Evolutionary conservation across 1,139 yeast species (phyloP).

Genomic region (Blastobotrys buckinghamii): DNA sequence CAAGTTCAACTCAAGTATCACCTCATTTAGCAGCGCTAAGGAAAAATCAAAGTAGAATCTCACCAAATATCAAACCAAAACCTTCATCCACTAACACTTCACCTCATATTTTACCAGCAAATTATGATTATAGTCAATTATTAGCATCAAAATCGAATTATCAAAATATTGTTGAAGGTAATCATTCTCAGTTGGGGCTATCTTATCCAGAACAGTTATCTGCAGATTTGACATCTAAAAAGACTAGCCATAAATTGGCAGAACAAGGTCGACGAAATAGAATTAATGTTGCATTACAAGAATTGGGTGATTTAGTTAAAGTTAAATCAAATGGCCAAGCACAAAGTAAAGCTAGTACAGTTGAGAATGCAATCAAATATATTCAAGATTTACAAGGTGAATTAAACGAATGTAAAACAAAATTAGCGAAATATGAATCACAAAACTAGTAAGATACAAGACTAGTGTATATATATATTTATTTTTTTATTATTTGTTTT

Average conservation of each 20-base stretch:
- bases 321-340: constrained; percentile 40
- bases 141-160: constrained; percentile 39
- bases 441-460: too few relatives aligned
- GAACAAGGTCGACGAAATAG: constrained; percentile 95
- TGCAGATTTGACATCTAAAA: constrained; percentile 37
- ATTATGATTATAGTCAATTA: constrained; percentile 28
- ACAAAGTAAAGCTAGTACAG: constrained; percentile 89
- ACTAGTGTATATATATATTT: too few relatives aligned
- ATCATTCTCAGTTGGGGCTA: constrained; percentile 37
- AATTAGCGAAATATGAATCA: constrained; percentile 17
- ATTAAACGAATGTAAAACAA: constrained; percentile 34
- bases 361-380: constrained; percentile 75
- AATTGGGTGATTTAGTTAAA: constrained; percentile 64
- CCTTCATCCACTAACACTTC: constrained; percentile 14
- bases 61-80: constrained; percentile 24
- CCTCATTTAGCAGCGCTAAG: constrained; percentile 10
- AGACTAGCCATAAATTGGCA: constrained; percentile 82
- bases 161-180: constrained; percentile 41
- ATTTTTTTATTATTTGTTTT: too few relatives aligned
- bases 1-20: constrained; percentile 2
- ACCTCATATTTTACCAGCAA: constrained; percentile 14
- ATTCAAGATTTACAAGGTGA: constrained; percentile 51
- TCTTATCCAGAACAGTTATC: constrained; percentile 37
- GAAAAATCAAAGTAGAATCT: constrained; percentile 12
- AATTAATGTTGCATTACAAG: constrained; percentile 80